Conservation (phyloP, 2,329 filamentous ascomycete genomes). For the Helicocarpus griseus region DNA sequence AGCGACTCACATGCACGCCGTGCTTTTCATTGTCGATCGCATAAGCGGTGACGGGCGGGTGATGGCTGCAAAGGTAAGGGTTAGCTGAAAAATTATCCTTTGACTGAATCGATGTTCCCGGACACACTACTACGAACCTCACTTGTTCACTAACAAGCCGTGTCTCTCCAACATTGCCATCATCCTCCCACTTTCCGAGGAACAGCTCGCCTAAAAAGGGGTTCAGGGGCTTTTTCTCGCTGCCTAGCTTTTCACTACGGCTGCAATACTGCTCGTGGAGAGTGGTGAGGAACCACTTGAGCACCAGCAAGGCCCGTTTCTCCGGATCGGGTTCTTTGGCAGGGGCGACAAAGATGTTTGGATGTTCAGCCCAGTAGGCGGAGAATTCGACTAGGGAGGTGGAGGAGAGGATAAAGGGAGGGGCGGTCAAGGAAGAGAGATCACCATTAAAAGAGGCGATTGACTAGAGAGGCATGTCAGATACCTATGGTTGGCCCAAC, state of each 20-base stretch:
- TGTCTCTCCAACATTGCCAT: slow-evolving; percentile 59
- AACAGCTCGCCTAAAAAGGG: slow-evolving; percentile 94
- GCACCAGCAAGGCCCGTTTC: slow-evolving; percentile 74
- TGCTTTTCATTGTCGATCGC: slow-evolving; percentile 79
- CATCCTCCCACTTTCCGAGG: slow-evolving; percentile 79
- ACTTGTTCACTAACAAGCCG: slow-evolving; percentile 90
- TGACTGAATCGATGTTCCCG: not conserved
- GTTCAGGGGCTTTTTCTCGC: slow-evolving; percentile 96
- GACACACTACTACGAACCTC: slow-evolving; percentile 37
- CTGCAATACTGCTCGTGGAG: slow-evolving; percentile 75
- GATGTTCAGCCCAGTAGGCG: slow-evolving; percentile 74
- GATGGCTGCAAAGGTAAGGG: slow-evolving; percentile 50
- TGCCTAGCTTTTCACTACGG: slow-evolving; percentile 69
- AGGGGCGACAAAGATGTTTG: slow-evolving; percentile 68
- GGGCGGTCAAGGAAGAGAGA: slow-evolving; percentile 68
- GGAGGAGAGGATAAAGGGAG: slow-evolving; percentile 71
- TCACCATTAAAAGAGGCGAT: slow-evolving; percentile 77
- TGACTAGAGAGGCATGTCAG: slow-evolving; percentile 34
- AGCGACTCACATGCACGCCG: slow-evolving; percentile 50
- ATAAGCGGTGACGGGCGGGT: slow-evolving; percentile 91
- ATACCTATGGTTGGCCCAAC: not conserved
- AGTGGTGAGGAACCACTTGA: slow-evolving; percentile 93
- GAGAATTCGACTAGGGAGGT: slow-evolving; percentile 73
- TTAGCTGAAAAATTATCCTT: slow-evolving; percentile 7
- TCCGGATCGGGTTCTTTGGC: slow-evolving; percentile 68